phyloP scores from a whole-genome alignment of 257 asterid species.

The Lithospermum erythrorhizon region DNA sequence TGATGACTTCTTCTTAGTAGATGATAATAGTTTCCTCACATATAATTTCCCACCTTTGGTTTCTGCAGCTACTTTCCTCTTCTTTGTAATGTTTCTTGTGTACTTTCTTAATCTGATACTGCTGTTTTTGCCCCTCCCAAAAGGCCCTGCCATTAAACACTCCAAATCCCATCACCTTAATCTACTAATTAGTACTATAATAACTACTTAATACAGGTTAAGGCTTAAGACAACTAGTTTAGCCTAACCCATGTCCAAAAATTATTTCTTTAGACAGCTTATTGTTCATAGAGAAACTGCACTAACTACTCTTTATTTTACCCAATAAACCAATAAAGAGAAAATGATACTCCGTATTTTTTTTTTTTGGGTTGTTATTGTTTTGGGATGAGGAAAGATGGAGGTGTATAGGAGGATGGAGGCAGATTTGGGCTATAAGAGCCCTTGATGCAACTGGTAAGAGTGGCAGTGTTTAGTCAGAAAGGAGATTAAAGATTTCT shows the following conservation, averaged over 20 bases:
- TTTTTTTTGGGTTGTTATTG: background rate
- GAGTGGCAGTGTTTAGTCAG: slow-evolving; percentile 82
- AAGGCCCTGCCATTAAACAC: slow-evolving; percentile 41
- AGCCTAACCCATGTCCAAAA: slow-evolving; percentile 62
- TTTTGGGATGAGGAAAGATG: slow-evolving; percentile 1
- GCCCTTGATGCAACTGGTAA: slow-evolving; percentile 42
- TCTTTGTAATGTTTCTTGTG: slow-evolving; percentile 7
- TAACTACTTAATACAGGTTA: background rate
- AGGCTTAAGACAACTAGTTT: slow-evolving; percentile 14
- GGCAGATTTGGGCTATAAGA: slow-evolving; percentile 21
- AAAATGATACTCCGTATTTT: background rate
- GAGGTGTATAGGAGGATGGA: background rate
- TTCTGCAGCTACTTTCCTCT: slow-evolving; percentile 15
- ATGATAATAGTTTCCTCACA: slow-evolving; percentile 5
- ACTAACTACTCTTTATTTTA: background rate
- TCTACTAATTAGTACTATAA: background rate
- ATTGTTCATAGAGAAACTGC: slow-evolving; percentile 18
- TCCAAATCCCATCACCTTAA: slow-evolving; percentile 36
- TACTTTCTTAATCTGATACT: slow-evolving; percentile 17
- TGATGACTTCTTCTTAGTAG: slow-evolving; percentile 15
- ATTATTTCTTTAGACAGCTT: slow-evolving; percentile 24
- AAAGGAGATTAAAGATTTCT: slow-evolving; percentile 54
- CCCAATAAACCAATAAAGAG: slow-evolving; percentile 2
- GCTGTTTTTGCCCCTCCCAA: slow-evolving; percentile 18
- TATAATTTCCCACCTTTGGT: too few species aligned